These are phyloP conservation scores for Ophiosphaerella korrae DNA, from an alignment of 2,329 filamentous ascomycete genomes.

Conservation along the genomic window DNA sequence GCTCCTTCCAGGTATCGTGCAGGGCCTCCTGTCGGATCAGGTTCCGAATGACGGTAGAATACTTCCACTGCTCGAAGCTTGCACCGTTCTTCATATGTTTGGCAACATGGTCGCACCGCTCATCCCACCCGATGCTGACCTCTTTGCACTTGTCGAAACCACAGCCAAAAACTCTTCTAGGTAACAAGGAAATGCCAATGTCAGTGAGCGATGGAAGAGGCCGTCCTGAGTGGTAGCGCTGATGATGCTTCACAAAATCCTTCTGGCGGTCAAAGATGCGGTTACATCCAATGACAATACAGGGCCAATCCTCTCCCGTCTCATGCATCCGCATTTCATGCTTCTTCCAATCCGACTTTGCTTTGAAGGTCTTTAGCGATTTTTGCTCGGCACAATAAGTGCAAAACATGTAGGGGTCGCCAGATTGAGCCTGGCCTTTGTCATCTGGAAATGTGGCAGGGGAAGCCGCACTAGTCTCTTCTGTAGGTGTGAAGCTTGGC, in stretches of 20 bases:
- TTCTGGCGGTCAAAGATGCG: slow-evolving; percentile 45
- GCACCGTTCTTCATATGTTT: slow-evolving; percentile 48
- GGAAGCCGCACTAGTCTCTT: slow-evolving; percentile 39
- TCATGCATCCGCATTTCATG: slow-evolving; percentile 48
- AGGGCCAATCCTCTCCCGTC: slow-evolving; percentile 47
- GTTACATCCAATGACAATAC: slow-evolving; percentile 40
- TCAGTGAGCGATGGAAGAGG: slow-evolving; percentile 43
- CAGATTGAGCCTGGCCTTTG: slow-evolving; percentile 28
- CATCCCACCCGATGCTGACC: slow-evolving; percentile 47
- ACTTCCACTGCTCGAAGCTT: slow-evolving; percentile 44
- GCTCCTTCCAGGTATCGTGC: slow-evolving; percentile 46
- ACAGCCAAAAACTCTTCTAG: slow-evolving; percentile 44
- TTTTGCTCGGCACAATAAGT: slow-evolving; percentile 46
- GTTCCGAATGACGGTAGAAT: slow-evolving; percentile 46
- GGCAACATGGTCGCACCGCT: slow-evolving; percentile 46
- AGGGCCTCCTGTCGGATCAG: slow-evolving; percentile 44
- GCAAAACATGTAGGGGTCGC: slow-evolving; percentile 36
- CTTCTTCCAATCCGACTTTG: slow-evolving; percentile 49
- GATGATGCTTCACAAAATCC: slow-evolving; percentile 45
- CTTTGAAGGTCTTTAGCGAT: slow-evolving; percentile 44
- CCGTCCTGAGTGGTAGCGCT: slow-evolving; percentile 44
- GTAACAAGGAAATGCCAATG: slow-evolving; percentile 40
- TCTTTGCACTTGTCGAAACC: slow-evolving; percentile 48
- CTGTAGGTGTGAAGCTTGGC: slow-evolving; percentile 37
- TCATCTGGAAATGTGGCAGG: slow-evolving; percentile 25